Base-by-base conservation (phyloP, 306 rosid genomes). In the Senna siamea region DNA sequence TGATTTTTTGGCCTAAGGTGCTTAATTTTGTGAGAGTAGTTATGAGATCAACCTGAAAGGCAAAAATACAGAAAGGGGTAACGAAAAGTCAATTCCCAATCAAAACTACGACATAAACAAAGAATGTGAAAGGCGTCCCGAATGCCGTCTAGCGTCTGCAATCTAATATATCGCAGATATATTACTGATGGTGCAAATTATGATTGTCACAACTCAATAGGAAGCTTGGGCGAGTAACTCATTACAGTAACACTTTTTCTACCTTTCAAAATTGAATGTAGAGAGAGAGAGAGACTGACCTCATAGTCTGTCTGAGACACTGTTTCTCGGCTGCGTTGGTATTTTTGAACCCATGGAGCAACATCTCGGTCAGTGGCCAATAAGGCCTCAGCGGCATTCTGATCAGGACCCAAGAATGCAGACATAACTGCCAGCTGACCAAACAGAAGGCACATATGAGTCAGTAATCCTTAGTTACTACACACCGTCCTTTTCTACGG, bases 281-380 rank as follows among this genome's bases (percentile, higher is more conserved):
- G 23, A 46, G 11, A 43, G 35, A 23, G 4, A 70, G 78, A 43
- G 40, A 23, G 3, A 73, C 78, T 32, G 46, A 85, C 99, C 96
- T 94, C 96, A 73, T 94, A 94, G 75, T 94, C 93, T n/a, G 99
- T 94, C 79, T 79, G 83, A 17, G 99, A 94, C 18, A 94, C 97
- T 44, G 96, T 94, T 81, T 92, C 95, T 19, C 97, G 89, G 87
- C 99, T 92, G 34, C 96, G 87, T 66, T 88, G 95, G 72, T 94
- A 94, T 56, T 94, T 94, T 80, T 84, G 88, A 76, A 92, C 89
- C 99, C 99, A 94, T 6, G 92, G 96, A 64, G 86, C 62, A 74
- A 92, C 97, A 65, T 92, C 91, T 0, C 89, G 89, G 78, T 94
- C 97, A 28, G 90, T 20, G 56, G 93, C 95, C 79, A 94, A 69